phyloP scores from a whole-genome alignment of 1,139 yeast species.

The Diutina neorugosa region DNA sequence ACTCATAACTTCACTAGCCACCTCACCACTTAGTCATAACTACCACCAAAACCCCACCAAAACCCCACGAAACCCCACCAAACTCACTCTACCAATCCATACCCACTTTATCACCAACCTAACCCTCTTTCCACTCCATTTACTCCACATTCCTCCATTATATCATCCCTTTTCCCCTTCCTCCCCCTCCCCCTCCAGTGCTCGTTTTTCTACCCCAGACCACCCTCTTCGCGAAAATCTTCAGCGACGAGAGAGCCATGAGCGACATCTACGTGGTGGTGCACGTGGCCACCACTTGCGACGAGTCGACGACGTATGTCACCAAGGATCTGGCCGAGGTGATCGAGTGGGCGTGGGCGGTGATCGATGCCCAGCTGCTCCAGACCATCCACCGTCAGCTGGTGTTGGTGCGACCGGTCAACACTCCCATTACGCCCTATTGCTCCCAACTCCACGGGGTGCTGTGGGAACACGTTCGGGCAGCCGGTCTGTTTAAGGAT shows the following conservation, averaged over 20 bases:
- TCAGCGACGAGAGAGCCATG: conserved; percentile 19
- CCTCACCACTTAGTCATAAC: too few relatives aligned
- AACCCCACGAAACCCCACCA: too few relatives aligned
- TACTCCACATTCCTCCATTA: too few relatives aligned
- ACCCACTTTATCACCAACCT: background rate
- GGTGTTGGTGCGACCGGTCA: conserved; percentile 46
- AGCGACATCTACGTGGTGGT: conserved; percentile 51
- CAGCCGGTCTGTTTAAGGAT: conserved; percentile 43
- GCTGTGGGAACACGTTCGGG: conserved; percentile 54
- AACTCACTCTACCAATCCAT: too few relatives aligned
- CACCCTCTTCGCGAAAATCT: background rate
- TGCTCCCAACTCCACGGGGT: conserved; percentile 43
- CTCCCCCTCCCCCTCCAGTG: background rate
- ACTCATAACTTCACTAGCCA: too few relatives aligned
- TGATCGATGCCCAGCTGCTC: conserved; percentile 32
- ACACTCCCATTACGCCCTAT: conserved; percentile 55
- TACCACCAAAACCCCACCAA: too few relatives aligned
- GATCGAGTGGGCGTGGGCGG: conserved; percentile 55
- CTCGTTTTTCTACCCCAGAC: background rate
- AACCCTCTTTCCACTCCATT: too few relatives aligned
- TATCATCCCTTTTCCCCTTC: background rate
- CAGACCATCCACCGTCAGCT: conserved; percentile 25
- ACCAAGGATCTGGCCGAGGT: conserved; percentile 55
- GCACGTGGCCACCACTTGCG: conserved; percentile 57
- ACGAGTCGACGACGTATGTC: conserved; percentile 47